Evolutionary conservation across 306 rosid genomes (phyloP).

Genomic region (Inga laurina): DNA sequence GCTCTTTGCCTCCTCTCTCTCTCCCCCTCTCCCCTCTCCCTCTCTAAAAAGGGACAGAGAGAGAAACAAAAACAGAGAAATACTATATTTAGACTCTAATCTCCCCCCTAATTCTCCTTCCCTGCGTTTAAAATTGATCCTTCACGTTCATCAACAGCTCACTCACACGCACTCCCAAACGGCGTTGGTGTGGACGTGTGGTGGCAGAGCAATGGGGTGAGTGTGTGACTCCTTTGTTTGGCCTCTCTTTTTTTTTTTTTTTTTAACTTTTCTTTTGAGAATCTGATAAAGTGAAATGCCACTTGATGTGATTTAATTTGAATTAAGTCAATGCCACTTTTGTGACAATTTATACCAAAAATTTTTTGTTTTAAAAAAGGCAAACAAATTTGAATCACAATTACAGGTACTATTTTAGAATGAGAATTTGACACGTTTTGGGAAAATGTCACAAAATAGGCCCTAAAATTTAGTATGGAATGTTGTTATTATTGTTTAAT

Average conservation of each 20-base stretch:
- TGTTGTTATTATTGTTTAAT: background rate
- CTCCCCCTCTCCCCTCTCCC: background rate
- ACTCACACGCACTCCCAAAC: background rate
- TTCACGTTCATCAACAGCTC: constrained; percentile 2
- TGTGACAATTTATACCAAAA: background rate
- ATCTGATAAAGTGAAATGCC: background rate
- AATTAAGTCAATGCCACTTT: background rate
- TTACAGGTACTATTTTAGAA: background rate
- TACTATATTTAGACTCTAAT: background rate
- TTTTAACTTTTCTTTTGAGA: background rate
- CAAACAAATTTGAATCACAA: background rate
- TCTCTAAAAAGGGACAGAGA: background rate
- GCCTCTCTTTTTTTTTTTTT: background rate
- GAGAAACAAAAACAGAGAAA: background rate
- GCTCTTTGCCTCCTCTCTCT: constrained; percentile 1
- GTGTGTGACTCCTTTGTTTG: background rate
- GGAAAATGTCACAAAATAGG: background rate
- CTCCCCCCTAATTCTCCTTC: background rate
- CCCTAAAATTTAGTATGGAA: background rate
- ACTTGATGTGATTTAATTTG: background rate
- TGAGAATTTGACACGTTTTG: background rate
- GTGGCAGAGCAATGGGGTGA: background rate
- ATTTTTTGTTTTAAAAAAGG: background rate
- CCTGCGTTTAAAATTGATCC: background rate
- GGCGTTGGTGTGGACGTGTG: background rate